Percentiles rank a stretch among this genome's conserved stretches.
These are phyloP conservation scores for Oenanthe javanica DNA, from an alignment of 140 eudicot genomes.

Conservation along the genomic window DNA sequence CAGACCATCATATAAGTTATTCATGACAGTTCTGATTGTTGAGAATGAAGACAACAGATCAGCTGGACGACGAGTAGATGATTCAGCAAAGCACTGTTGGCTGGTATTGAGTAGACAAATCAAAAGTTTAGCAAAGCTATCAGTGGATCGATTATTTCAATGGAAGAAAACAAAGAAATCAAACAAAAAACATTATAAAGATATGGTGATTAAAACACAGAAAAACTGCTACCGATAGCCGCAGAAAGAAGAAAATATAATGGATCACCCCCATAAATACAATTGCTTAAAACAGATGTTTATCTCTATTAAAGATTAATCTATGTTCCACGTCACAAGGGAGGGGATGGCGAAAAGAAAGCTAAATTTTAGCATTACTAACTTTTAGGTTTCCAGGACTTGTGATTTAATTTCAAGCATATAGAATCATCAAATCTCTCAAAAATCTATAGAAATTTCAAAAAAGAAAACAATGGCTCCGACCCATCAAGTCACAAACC, in stretches of 20 bases:
- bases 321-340: not conserved
- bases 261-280: not conserved
- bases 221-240: not conserved
- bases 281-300: not conserved
- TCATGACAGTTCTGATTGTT: constrained; percentile 82
- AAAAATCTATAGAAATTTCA: not conserved
- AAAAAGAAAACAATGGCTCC: too few relatives aligned
- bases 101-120: constrained; percentile 27
- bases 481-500: not conserved
- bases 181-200: not conserved
- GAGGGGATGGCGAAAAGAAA: not conserved
- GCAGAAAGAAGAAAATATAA: not conserved
- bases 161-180: not conserved
- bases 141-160: not conserved
- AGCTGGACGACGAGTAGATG: constrained; percentile 86
- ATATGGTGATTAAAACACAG: not conserved
- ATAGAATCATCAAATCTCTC: not conserved
- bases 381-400: not conserved
- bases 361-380: not conserved
- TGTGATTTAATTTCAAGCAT: not conserved
- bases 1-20: constrained; percentile 69
- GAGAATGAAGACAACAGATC: constrained; percentile 86
- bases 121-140: not conserved
- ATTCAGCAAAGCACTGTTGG: constrained; percentile 83
- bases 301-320: not conserved